Evolutionary conservation across 495 filamentous ascomycete genomes (phyloP).

Genomic region (Podospora tetraspora): DNA sequence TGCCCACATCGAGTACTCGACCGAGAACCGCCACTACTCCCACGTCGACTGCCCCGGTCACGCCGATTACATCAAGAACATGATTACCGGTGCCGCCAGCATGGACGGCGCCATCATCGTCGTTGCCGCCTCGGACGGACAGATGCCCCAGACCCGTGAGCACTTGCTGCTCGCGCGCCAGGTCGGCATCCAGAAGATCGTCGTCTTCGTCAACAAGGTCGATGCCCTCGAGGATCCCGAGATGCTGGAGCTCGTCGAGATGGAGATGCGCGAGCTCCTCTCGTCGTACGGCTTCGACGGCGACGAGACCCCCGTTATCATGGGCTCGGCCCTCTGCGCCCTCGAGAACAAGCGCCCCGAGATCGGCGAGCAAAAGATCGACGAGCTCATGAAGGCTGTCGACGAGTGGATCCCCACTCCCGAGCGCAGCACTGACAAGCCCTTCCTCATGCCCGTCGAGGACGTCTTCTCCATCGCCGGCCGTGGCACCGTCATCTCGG

Average conservation of each 20-base stretch:
- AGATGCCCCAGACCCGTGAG: slow-evolving; percentile 99
- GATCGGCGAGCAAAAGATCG: slow-evolving; percentile 78
- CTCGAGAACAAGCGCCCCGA: slow-evolving; percentile 84
- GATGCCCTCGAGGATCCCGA: slow-evolving; percentile 94
- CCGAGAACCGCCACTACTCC: slow-evolving; percentile 87
- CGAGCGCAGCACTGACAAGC: slow-evolving; percentile 85
- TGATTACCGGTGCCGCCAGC: slow-evolving; percentile 95
- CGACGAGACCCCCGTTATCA: slow-evolving; percentile 91
- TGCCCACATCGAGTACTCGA: slow-evolving; percentile 96
- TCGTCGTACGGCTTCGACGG: slow-evolving; percentile 92
- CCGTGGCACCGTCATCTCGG: slow-evolving; percentile 93
- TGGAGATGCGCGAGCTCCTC: slow-evolving; percentile 98
- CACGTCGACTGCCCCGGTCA: slow-evolving; percentile 99
- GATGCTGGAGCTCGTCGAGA: slow-evolving; percentile 99
- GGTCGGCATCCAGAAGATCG: slow-evolving; percentile 94
- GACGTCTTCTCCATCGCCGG: slow-evolving; percentile 98
- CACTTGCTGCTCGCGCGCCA: slow-evolving; percentile 96
- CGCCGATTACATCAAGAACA: slow-evolving; percentile 99
- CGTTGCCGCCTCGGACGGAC: slow-evolving; percentile 95
- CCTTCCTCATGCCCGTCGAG: slow-evolving; percentile 97
- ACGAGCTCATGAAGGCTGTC: slow-evolving; percentile 81
- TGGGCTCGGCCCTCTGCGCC: slow-evolving; percentile 94
- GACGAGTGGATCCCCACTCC: slow-evolving; percentile 97
- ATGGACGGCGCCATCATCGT: slow-evolving; percentile 99
- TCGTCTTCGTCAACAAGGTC: slow-evolving; percentile 99